phyloP scores from a whole-genome alignment of 768 basidiomycete genomes.

The Naganishia friedmannii region DNA sequence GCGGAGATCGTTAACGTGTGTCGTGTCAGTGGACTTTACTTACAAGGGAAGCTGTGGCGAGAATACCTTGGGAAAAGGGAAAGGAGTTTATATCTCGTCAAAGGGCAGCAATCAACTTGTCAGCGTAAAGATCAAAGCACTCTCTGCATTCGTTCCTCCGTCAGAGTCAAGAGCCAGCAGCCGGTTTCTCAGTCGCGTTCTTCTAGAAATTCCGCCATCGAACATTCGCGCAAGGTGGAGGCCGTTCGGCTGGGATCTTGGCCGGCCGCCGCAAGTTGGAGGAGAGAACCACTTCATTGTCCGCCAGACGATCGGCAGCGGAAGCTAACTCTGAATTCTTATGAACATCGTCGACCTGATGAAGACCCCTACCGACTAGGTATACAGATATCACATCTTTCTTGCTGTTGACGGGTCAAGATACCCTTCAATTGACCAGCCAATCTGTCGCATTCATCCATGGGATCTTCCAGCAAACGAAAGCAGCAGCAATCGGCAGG shows the following conservation, averaged over 20 bases:
- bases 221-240: constrained; percentile 6
- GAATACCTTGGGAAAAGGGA: constrained; percentile 17
- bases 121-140: constrained; percentile 16
- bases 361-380: too few species aligned
- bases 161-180: neutral
- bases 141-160: neutral
- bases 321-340: constrained; percentile 11
- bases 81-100: neutral
- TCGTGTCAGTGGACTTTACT: constrained; percentile 1
- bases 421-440: neutral
- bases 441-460: neutral
- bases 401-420: neutral
- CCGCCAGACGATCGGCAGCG: neutral
- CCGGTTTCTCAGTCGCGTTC: constrained; percentile 7
- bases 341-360: neutral
- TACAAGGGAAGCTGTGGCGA: constrained; percentile 21
- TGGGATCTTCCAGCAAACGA: constrained; percentile 1
- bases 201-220: constrained; percentile 18
- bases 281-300: neutral
- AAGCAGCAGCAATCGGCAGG: neutral
- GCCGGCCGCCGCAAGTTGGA: neutral
- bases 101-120: neutral
- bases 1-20: constrained; percentile 15
- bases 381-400: neutral
- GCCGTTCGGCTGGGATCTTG: neutral